Evolutionary conservation across 2,329 filamentous ascomycete genomes (phyloP), one percentile per base, ranked within the genome.

Genomic region (Monilinia aucupariae): DNA sequence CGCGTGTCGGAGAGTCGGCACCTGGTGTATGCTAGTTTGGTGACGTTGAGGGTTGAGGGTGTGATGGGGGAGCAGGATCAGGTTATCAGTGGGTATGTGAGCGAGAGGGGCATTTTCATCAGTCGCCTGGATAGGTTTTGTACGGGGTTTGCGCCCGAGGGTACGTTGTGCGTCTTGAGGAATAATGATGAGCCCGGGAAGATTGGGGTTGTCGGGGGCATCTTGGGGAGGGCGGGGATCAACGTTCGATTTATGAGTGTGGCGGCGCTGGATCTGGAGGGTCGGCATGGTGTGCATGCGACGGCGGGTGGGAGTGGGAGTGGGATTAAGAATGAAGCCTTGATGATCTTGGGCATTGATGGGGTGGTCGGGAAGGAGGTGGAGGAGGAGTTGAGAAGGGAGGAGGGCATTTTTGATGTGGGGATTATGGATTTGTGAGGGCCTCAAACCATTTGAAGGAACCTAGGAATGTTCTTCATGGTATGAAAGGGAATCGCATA

Each of bases 171-270:
- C n/a, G 87, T 93, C 64, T 83, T 91, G 70, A 84, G 91, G 71
- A 93, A 93, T 76, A 92, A 90, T 70, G 90, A 94, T 71, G 82
- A 86, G 67, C 89, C 89, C 0, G 90, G 90, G 13, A 92, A 92
- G 79, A 93, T 94, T 73, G 90, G 90, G 2, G 85, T 85, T 45
- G 90, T 94, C 3, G 90, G 90, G 0, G 86, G 81, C 64, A 80
- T 86, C 59, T 76, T 93, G 32, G 90, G 90, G 0, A 80, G 80
- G 45, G 82, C 88, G 45, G 85, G 84, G 0, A 85, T 94, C 59
- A 94, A 94, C 71, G 91, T 93, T 73, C 83, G 82, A 52, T 92
- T 87, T 72, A 94, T 93, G 90, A 86, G 84, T 71, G 90, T 92
- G 2, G 82, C 82, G 3, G 78, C 79, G 20, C 73, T 89, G 66